Evolutionary conservation across 1,284 basidiomycete species (phyloP), one percentile per base, ranked within the genome.

Genomic region (Meira nashicola): DNA sequence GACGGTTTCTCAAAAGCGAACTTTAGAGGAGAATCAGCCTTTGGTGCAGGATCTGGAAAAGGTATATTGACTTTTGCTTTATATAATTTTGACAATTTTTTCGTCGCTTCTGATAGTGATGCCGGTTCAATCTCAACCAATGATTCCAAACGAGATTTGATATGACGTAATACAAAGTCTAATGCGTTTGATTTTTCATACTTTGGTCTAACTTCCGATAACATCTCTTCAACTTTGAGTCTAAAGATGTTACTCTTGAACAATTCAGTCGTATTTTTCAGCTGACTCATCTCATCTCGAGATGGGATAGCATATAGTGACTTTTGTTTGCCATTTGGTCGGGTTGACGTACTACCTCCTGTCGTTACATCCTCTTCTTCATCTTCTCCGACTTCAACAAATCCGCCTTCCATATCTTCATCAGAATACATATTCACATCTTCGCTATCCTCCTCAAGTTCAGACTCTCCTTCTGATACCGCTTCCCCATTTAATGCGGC

Each of bases 181-280:
- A 78, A 63, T 6, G 74, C 57, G 6, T 51, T 56, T 0, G 71
- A 65, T 25, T 66, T 73, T 47, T 54, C 55, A 48, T 66, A 69
- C 6, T 58, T 55, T 0, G 73, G 72, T 2, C 66, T 60, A 15
- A 76, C 60, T 37, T 71, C 67, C 39, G 64, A 62, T 5, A 77
- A 62, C 74, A 78, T 74, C 55, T 77, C 74, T 55, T 78, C 75
- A 21, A 70, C 62, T 82, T 91, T 87, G 8, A 92, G 82, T 76
- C 90, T 91, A 81, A 95, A 90, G 1, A 90, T 84, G 56, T 84
- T 89, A 0, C 90, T 92, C 69, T 85, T 83, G 75, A 88, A 90
- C 15, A 95, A 82, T 60, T 91, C 87, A 25, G 85, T 82, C 7
- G 90, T 85, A 74, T 90, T 85, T 74, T 87, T 88, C 62, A 92